These are phyloP conservation scores for Climacium dendroides DNA, from an alignment of 225 moss, liverwort and hornwort genomes.

Conservation along the genomic window DNA sequence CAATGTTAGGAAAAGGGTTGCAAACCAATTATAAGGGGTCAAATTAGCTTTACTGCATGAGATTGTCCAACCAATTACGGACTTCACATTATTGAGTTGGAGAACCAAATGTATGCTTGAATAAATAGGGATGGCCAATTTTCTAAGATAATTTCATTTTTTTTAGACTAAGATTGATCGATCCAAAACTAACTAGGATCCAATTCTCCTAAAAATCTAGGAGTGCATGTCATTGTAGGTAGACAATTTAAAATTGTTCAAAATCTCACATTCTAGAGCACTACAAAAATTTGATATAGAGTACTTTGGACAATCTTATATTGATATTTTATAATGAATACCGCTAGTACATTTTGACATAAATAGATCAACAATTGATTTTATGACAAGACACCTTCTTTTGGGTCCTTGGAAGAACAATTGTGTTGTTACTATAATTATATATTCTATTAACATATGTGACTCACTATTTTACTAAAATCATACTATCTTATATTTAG, in stretches of 20 bases:
- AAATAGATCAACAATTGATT: not conserved
- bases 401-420: not conserved
- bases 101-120: not conserved
- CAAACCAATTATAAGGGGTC: not conserved
- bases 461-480: not conserved
- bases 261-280: not conserved
- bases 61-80: not conserved
- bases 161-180: not conserved
- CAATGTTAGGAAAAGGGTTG: not conserved
- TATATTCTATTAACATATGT: not conserved
- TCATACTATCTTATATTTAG: not conserved
- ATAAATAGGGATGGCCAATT: not conserved
- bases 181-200: not conserved
- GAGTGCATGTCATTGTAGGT: not conserved
- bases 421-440: not conserved
- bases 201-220: not conserved
- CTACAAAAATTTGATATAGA: not conserved
- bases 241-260: not conserved
- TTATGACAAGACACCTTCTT: not conserved
- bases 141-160: not conserved
- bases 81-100: not conserved
- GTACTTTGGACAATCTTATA: no score
- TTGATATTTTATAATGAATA: not conserved
- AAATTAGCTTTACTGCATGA: no score
- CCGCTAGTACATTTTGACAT: not conserved